Conservation (phyloP, 2,329 filamentous ascomycete genomes). For the Phialocephala sp. region DNA sequence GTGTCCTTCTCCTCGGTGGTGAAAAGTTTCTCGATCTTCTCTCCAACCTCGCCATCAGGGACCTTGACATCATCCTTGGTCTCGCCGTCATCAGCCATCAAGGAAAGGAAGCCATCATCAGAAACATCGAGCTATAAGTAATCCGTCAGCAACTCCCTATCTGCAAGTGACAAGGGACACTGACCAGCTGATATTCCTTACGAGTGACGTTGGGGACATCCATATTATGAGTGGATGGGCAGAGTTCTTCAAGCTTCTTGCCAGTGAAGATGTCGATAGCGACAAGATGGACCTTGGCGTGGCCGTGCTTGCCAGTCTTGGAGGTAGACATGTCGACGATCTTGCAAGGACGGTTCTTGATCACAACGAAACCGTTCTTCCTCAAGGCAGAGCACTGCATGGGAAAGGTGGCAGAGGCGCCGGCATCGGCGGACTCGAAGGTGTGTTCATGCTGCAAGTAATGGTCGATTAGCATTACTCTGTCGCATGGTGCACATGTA, state of each 20-base stretch:
- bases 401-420: constrained; percentile 91
- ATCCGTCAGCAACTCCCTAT: constrained; percentile 9
- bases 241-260: constrained; percentile 99
- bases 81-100: constrained; percentile 85
- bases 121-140: constrained; percentile 80
- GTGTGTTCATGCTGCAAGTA: constrained; percentile 55
- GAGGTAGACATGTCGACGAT: constrained; percentile 99
- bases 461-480: too few species aligned
- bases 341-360: constrained; percentile 99
- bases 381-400: constrained; percentile 99
- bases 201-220: constrained; percentile 94
- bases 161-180: constrained; percentile 46
- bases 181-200: constrained; percentile 92
- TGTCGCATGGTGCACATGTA: too few species aligned
- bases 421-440: constrained; percentile 96
- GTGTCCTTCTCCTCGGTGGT: constrained; percentile 85
- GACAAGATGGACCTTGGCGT: constrained; percentile 99
- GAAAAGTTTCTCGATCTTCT: constrained; percentile 85
- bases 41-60: constrained; percentile 86
- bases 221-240: constrained; percentile 97
- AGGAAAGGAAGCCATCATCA: constrained; percentile 92
- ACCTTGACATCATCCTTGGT: constrained; percentile 96
- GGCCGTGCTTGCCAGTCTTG: constrained; percentile 99
- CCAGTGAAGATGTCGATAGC: constrained; percentile 98
- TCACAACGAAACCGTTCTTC: constrained; percentile 98